Evolutionary conservation across 129 eudicot species (phyloP), one percentile per base, ranked within the genome.

Genomic region (Flaveria brownii): DNA sequence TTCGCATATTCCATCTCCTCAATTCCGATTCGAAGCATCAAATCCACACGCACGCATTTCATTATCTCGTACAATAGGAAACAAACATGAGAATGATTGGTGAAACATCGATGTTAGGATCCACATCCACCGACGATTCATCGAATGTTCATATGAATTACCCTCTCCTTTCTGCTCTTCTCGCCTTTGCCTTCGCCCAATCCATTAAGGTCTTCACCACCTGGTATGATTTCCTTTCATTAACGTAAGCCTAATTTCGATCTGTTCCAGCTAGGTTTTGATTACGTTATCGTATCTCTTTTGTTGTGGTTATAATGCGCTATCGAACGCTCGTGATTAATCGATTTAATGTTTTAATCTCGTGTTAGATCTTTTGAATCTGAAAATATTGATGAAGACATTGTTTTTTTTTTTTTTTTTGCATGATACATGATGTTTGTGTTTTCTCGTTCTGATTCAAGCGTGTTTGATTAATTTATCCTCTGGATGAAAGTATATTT

Each of bases 111-210:
- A 43, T 79, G 66, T 70, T 85, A 6, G 85, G 76, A 63, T 78
- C 85, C 59, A 12, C 68, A 49, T n/a, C 81, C 62, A 65, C 64
- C 68, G 87, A 69, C 39, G 74, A 78, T 65, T 30, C 86, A 15
- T 70, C 90, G 5, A 76, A 86, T 17, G 49, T 81, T 9, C 86
- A 83, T 49, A 77, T 87, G 8, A 95, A 95, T 74, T 87, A 83
- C 76, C 90, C 96, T 68, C 85, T 95, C 71, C 70, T 95, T 57
- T 89, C 97, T 49, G 99, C 99, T 23, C 70, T 95, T 49, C 26
- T 89, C 17, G 94, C 99, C 28, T 95, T 95, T 47, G 78, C 81
- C 0, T 39, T 89, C 72, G 99, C 99, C 73, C 99, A 95, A 76
- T 82, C 85, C 63, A 77, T 85, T 66, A 95, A 95, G 79, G 67